These are phyloP conservation scores for Stromatinia cepivora DNA, from an alignment of 2,329 filamentous ascomycete genomes.

Conservation along the genomic window DNA sequence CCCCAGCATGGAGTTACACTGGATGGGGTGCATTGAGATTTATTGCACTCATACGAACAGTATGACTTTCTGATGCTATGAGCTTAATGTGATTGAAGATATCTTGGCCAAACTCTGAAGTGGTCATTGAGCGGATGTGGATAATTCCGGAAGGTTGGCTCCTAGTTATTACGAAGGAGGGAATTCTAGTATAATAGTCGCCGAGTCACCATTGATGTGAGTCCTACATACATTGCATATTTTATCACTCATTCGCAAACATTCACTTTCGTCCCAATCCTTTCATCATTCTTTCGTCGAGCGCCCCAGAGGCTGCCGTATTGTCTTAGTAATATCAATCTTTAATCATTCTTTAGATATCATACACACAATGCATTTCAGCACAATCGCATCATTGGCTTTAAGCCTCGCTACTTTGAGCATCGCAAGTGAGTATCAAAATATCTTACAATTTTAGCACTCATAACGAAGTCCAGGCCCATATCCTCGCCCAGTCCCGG, in stretches of 20 bases:
- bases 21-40: background rate
- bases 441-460: background rate
- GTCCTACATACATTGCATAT: background rate
- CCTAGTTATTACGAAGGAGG: constrained; percentile 17
- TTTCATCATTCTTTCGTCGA: constrained; percentile 36
- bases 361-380: constrained; percentile 35
- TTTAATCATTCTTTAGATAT: constrained; percentile 21
- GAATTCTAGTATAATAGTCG: constrained; percentile 4
- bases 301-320: constrained; percentile 40
- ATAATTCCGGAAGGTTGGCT: constrained; percentile 31
- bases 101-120: constrained; percentile 23
- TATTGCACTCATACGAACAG: background rate
- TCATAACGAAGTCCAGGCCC: constrained; percentile 31
- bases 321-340: constrained; percentile 28
- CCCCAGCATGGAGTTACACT: constrained; percentile 16
- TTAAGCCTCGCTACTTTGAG: constrained; percentile 34
- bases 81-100: constrained; percentile 32
- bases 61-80: background rate
- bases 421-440: constrained; percentile 32
- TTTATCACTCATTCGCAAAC: background rate
- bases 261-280: constrained; percentile 29
- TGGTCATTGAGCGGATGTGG: constrained; percentile 31
- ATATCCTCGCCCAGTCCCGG: constrained; percentile 31
- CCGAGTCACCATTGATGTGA: background rate
- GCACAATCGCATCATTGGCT: constrained; percentile 27